phyloP scores from a whole-genome alignment of 2,329 filamentous ascomycete genomes.

The Aspergillus spinulosporus region DNA sequence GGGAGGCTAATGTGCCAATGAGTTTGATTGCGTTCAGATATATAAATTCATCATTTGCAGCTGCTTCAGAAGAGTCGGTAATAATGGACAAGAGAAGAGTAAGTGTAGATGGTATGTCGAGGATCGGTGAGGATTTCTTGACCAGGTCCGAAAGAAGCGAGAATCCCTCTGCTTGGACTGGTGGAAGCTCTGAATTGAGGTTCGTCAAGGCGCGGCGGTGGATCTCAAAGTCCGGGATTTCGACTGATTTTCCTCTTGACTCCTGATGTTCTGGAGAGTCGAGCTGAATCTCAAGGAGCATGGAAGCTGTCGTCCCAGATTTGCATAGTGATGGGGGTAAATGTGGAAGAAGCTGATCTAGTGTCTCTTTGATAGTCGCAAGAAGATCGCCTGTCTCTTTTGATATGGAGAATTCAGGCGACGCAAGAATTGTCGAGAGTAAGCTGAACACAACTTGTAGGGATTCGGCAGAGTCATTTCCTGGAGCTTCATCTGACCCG shows the following conservation, averaged over 20 bases:
- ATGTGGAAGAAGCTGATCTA: slow-evolving; percentile 38
- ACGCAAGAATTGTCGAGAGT: slow-evolving; percentile 45
- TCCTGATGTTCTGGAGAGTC: slow-evolving; percentile 27
- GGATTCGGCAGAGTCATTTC: slow-evolving; percentile 36
- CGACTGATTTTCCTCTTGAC: slow-evolving; percentile 24
- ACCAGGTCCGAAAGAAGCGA: slow-evolving; percentile 42
- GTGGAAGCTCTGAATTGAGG: slow-evolving; percentile 42
- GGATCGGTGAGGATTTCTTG: slow-evolving; percentile 42
- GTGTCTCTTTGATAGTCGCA: slow-evolving; percentile 34
- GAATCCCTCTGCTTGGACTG: slow-evolving; percentile 47
- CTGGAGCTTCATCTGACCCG: slow-evolving; percentile 15
- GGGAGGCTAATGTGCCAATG: slow-evolving; percentile 42
- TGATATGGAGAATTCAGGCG: slow-evolving; percentile 41
- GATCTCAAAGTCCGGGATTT: slow-evolving; percentile 40
- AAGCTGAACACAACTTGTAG: slow-evolving; percentile 45
- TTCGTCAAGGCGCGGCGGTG: slow-evolving; percentile 45
- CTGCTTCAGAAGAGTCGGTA: slow-evolving; percentile 33
- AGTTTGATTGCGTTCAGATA: slow-evolving; percentile 47
- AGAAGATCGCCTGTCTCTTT: slow-evolving; percentile 32
- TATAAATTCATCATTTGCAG: slow-evolving; percentile 44
- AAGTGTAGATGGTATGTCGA: slow-evolving; percentile 46
- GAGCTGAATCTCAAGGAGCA: slow-evolving; percentile 46
- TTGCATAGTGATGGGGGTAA: slow-evolving; percentile 37
- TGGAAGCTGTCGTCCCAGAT: slow-evolving; percentile 42
- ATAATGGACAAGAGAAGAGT: slow-evolving; percentile 43